A percentile compares a stretch with the other conserved stretches of the same genome.
These are phyloP conservation scores for Prunus davidiana DNA, from an alignment of 306 rosid genomes.

Conservation along the genomic window DNA sequence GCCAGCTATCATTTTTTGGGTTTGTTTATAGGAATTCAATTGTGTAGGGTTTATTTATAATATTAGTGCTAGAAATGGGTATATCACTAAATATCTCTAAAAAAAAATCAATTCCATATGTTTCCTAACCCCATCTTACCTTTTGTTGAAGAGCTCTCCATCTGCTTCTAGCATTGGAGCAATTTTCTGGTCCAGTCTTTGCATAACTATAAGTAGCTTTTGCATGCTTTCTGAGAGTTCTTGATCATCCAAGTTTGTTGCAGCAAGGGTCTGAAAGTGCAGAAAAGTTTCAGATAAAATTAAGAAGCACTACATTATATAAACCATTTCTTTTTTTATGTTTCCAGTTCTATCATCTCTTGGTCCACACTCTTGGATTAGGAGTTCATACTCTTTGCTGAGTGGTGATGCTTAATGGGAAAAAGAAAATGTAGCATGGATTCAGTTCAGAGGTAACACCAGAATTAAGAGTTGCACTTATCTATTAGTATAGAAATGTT, in stretches of 20 bases:
- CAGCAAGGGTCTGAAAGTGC: slow-evolving; percentile 80
- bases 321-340: neutral
- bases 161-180: slow-evolving; percentile 89
- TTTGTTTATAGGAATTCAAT: too few relatives aligned
- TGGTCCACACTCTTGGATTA: neutral
- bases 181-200: slow-evolving; percentile 85
- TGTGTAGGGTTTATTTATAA: too few relatives aligned
- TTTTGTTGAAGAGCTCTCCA: slow-evolving; percentile 83
- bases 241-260: slow-evolving; percentile 83
- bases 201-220: slow-evolving; percentile 93
- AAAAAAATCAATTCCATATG: neutral
- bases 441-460: too few relatives aligned
- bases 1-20: too few relatives aligned
- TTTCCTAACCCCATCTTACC: slow-evolving; percentile 38
- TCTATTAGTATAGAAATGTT: too few relatives aligned
- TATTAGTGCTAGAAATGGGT: too few relatives aligned
- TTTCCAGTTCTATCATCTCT: neutral
- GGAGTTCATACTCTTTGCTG: neutral
- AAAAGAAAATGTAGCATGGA: too few relatives aligned
- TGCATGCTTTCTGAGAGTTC: slow-evolving; percentile 93
- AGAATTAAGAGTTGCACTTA: too few relatives aligned
- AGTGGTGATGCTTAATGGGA: neutral
- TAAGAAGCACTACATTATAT: slow-evolving; percentile 6
- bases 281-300: slow-evolving; percentile 11
- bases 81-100: too few relatives aligned